Evolutionary conservation across 495 filamentous ascomycete genomes (phyloP).

Genomic region (Hypoxylon rickii): DNA sequence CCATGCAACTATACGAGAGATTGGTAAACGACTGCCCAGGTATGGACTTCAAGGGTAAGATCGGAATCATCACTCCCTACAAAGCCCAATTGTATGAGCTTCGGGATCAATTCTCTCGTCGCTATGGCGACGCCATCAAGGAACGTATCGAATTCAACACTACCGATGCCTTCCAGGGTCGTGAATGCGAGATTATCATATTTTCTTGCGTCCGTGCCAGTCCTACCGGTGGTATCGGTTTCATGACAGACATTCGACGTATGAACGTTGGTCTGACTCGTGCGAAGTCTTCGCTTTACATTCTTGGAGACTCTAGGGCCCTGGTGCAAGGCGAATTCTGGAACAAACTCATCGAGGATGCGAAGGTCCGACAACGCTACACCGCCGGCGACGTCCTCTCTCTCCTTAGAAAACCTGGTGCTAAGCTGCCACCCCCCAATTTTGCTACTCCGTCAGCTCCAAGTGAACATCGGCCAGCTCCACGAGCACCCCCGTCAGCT

Average conservation of each 20-base stretch:
- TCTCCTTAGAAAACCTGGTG: slow-evolving; percentile 46
- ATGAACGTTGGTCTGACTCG: slow-evolving; percentile 99
- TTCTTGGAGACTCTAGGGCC: slow-evolving; percentile 87
- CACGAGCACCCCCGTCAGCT: slow-evolving; percentile 2
- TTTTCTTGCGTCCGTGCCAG: slow-evolving; percentile 97
- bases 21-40: slow-evolving; percentile 70
- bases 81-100: slow-evolving; percentile 88
- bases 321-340: slow-evolving; percentile 88
- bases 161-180: slow-evolving; percentile 95
- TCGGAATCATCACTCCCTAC: slow-evolving; percentile 97
- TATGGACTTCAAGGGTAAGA: slow-evolving; percentile 76
- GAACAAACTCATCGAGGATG: slow-evolving; percentile 80
- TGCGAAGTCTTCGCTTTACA: slow-evolving; percentile 94
- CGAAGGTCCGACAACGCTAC: slow-evolving; percentile 73
- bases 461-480: too few species aligned
- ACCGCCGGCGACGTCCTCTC: slow-evolving; percentile 66
- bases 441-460: slow-evolving; percentile 11
- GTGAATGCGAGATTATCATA: slow-evolving; percentile 96
- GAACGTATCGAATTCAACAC: slow-evolving; percentile 94
- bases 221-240: slow-evolving; percentile 87
- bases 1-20: slow-evolving; percentile 80
- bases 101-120: slow-evolving; percentile 67
- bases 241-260: slow-evolving; percentile 95
- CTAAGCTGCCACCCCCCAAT: slow-evolving; percentile 24
- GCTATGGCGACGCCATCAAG: slow-evolving; percentile 75